A percentile compares a stretch with the other conserved stretches of the same genome.
These are phyloP conservation scores for Auriscalpium microsporum DNA, from an alignment of 768 basidiomycete species.

Conservation along the genomic window DNA sequence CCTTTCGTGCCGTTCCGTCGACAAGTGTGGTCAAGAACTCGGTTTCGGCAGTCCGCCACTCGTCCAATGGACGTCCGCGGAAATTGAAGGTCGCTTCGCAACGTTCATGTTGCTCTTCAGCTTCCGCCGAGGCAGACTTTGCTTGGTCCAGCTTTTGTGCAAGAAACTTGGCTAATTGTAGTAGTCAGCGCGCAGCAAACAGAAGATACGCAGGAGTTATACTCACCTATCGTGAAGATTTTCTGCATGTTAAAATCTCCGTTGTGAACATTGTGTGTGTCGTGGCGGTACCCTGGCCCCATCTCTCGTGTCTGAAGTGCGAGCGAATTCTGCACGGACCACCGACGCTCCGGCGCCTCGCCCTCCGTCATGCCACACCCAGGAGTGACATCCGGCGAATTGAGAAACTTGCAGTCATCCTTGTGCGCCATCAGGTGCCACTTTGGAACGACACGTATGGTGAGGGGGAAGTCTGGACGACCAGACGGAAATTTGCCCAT, in stretches of 20 bases:
- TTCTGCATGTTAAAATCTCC: not conserved
- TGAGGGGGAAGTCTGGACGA: not conserved
- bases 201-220: not conserved
- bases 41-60: too few species aligned
- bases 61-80: too few species aligned
- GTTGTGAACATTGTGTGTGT: not conserved
- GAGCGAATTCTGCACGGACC: not conserved
- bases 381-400: not conserved
- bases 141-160: not conserved
- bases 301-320: not conserved
- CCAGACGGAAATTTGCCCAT: not conserved
- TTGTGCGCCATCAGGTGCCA: not conserved
- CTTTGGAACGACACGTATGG: not conserved
- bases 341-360: not conserved
- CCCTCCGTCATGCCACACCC: not conserved
- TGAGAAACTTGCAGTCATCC: not conserved
- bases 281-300: not conserved
- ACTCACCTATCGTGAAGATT: not conserved
- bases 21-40: too few species aligned
- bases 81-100: too few species aligned
- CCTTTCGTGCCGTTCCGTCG: too few species aligned
- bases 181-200: too few species aligned
- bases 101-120: too few species aligned
- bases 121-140: not conserved
- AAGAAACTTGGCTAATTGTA: not conserved